Evolutionary conservation across 805 yeast genomes (phyloP), one percentile per base, ranked within the genome.

Genomic region (Wickerhamiella alocasiicola): DNA sequence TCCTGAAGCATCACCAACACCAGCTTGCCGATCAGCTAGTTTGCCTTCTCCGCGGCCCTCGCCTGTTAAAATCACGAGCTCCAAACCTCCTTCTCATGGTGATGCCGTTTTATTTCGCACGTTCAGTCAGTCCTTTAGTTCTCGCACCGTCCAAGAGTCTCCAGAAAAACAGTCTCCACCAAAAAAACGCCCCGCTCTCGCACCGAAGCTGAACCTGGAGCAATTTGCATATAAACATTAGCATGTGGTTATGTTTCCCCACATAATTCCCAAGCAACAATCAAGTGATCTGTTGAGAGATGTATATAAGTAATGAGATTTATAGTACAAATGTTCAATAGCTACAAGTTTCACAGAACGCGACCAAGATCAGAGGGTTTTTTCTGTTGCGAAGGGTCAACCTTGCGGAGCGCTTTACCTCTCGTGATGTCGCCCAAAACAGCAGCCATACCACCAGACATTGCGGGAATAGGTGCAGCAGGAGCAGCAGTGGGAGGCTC

Each of bases 341-440:
- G n/a, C n/a, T n/a, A n/a, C n/a, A n/a, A n/a, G n/a, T n/a, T n/a
- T 39, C 48, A 53, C 23, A 56, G 27, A 17, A 56, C 60, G 12
- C 53, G 47, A 6, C 62, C 62, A 15, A 56, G 49, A 13, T 41
- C 48, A 27, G 31, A 3, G 23, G 53, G 45, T 17, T 54, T 49
- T 36, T 48, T 44, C 44, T 60, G 59, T 33, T 55, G 48, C 19
- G 49, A 36, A 31, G 49, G 46, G 36, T 49, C 55, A 9, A 59
- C 62, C 40, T 57, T 55, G 36, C 51, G 48, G 27, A 60, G 49
- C 4, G 51, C 35, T 42, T 44, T 46, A 18, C 64, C 63, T 18
- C 48, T 53, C 23, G 56, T 53, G 43, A 60, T 60, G 36, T 60
- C 64, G 13, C 61, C 61, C 1, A 60, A 51, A 12, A 60, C 46